Conservation (phyloP, 2,329 filamentous ascomycete genomes). For the Acrocalymma vagum region DNA sequence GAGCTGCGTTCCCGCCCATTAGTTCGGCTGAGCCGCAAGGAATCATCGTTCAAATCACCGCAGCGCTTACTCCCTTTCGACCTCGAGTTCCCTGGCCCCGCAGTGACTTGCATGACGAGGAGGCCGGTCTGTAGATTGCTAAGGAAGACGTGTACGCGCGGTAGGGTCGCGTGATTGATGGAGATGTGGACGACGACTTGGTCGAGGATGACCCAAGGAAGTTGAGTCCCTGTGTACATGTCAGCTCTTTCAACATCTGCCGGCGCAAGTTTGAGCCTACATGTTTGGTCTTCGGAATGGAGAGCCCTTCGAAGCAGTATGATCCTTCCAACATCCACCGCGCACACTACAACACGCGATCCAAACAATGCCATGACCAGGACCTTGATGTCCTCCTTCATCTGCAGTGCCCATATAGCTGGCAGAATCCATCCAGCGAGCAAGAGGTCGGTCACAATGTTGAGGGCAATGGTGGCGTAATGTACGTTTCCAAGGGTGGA, state of each 20-base stretch:
- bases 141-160: conserved; percentile 14
- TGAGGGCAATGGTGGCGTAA: conserved; percentile 25
- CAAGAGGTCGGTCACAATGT: conserved; percentile 31
- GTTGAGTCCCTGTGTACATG: conserved; percentile 10
- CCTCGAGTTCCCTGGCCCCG: background rate
- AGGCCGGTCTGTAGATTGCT: conserved; percentile 11
- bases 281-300: conserved; percentile 11
- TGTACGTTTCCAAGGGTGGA: conserved; percentile 18
- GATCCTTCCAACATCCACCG: conserved; percentile 10
- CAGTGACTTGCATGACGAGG: background rate
- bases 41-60: no score
- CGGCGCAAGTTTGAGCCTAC: conserved; percentile 4
- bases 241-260: no score
- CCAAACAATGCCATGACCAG: conserved; percentile 15
- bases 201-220: conserved; percentile 15
- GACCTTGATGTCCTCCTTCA: conserved; percentile 7
- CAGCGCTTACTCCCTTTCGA: no score
- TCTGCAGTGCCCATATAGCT: conserved; percentile 12
- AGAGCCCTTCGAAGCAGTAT: conserved; percentile 10
- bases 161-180: conserved; percentile 18
- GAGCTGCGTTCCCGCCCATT: background rate
- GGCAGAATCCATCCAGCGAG: conserved; percentile 33
- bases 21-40: background rate
- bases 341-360: conserved; percentile 14
- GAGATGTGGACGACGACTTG: conserved; percentile 18